Evolutionary conservation across 2,329 filamentous ascomycete genomes (phyloP), one percentile per base, ranked within the genome.

Genomic region (Trichoderma asperellum): DNA sequence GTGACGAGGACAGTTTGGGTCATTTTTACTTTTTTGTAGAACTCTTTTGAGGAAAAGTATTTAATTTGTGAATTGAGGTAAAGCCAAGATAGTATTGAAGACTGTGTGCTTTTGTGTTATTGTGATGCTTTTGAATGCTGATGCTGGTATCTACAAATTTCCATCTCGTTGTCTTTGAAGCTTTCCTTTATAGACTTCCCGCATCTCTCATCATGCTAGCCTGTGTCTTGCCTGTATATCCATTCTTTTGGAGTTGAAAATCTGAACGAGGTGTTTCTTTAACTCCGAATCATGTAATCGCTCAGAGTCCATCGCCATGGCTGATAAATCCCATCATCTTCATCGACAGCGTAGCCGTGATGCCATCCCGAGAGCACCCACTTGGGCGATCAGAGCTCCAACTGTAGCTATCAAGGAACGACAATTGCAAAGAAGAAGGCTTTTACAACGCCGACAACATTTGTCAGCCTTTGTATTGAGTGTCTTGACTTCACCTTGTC

Each of bases 1-100:
- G 61, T 64, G 34, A 64, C 8, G 24, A 64, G 61, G 16, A 64
- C 47, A 32, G 49, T 64, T 32, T 55, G 49, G 6, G 61, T 21
- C 61, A 64, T 64, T 8, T 29, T 35, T 27, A 24, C 18, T 43
- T n/a, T 52, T 27, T 37, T 16, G 0, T 29, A 4, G 5, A 21
- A 35, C 12, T n/a, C 4, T 57, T 32, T 47, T 47, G 2, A 5
- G 4, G 5, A 53, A 10, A 29, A 12, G 3, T 29, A 56, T 29
- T 1, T 32, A 18, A 35, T n/a, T 27, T 8, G 0, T 43, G 2
- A 40, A 11, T 2, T 59, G 4, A 2, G 2, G 32, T 24, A 10
- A 6, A 21, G 12, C 4, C 7, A 56, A 56, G 29, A 56, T 18
- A 10, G 7, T 32, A 4, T 11, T 32, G 27, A 56, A 56, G 27